Base-by-base conservation (phyloP, 495 filamentous ascomycete species). In the Penicillium riverlandense region DNA sequence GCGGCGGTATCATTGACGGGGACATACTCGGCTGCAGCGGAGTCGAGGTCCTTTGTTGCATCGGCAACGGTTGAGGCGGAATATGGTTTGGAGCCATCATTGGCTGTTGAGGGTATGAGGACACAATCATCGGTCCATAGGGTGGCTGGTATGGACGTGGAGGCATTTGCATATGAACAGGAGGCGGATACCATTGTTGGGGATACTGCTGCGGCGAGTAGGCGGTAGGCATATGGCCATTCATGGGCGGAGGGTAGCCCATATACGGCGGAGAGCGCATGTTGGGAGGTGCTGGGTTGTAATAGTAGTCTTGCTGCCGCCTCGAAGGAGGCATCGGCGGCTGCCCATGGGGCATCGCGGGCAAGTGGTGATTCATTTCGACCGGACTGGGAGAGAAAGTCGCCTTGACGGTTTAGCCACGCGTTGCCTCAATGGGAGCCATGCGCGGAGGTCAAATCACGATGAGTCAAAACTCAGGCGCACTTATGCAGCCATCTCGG, bases 321-420 rank as follows among this genome's bases (percentile, higher is more conserved):
- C 74, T 61, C 8, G 67, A 63, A 43, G 66, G 61, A 37, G 70
- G 68, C 57, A 77, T 69, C 33, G 75, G 71, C 43, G 73, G 70
- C 64, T 74, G 75, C 66, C 72, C 72, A 66, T 73, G 74, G 50
- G 72, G 67, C 63, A 76, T 66, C 41, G 68, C 63, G 50, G 75
- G 67, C 56, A 75, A 53, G 54, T 77, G 71, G 53, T 73, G 69
- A 58, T 77, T 79, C 70, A 79, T 79, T 61, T 66, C 70, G 66
- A 66, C 58, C 53, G 55, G 62, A 56, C 62, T 62, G 49, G 58
- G 45, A 53, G 47, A 56, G 43, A 58, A 22, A 42, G 31, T 63
- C 61, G 67, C 57, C 61, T 67, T 61, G 55, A 63, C 59, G 45
- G 53, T 59, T 63, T 44, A 64, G 49, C 61, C 65, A 67, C 65